phyloP scores from a whole-genome alignment of 805 yeast genomes.

The Clavispora santaluciae region DNA sequence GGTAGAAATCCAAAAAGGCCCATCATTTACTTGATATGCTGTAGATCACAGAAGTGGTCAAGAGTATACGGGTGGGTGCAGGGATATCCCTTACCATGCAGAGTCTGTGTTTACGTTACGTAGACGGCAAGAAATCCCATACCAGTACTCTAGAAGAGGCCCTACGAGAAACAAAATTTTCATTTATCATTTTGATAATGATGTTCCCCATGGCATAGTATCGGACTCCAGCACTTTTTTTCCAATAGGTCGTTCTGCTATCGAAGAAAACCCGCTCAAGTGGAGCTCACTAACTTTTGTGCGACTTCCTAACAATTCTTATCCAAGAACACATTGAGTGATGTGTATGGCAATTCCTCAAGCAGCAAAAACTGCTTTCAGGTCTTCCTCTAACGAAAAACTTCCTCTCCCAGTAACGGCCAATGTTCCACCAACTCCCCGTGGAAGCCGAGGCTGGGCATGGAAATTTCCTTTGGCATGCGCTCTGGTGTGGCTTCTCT shows the following conservation, averaged over 20 bases:
- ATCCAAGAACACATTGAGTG: neutral
- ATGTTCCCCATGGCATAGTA: too few relatives aligned
- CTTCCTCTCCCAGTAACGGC: neutral
- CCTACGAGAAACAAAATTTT: too few relatives aligned
- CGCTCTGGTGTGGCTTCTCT: neutral
- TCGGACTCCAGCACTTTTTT: too few relatives aligned
- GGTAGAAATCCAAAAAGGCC: slow-evolving; percentile 8
- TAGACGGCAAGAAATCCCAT: neutral
- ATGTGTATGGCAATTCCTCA: neutral
- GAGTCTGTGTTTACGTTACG: neutral
- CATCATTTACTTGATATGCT: slow-evolving; percentile 1
- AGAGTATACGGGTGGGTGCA: neutral
- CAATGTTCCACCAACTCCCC: neutral
- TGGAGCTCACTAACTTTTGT: too few relatives aligned
- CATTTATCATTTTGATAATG: too few relatives aligned
- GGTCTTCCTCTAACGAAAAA: neutral
- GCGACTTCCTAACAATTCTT: neutral
- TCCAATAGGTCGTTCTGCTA: too few relatives aligned
- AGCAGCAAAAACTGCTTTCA: neutral
- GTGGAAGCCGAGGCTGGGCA: neutral
- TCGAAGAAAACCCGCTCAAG: too few relatives aligned
- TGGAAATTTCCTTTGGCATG: neutral
- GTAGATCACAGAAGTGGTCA: neutral
- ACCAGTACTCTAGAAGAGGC: too few relatives aligned
- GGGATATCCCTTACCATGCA: neutral